phyloP scores from a whole-genome alignment of 768 basidiomycete species.

The Kwoniella sp. region DNA sequence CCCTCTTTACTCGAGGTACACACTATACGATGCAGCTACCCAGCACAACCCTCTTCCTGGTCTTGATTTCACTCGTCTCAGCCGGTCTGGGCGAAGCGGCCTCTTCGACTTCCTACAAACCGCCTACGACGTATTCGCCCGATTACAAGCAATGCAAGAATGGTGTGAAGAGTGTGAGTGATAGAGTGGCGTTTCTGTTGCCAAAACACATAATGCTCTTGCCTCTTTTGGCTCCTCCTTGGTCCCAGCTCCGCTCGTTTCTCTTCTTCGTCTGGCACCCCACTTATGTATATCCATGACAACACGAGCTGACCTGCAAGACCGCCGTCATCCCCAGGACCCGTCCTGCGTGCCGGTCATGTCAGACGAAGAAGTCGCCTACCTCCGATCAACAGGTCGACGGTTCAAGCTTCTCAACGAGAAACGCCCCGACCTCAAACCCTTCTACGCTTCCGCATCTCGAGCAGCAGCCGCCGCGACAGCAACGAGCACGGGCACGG shows the following conservation, averaged over 20 bases:
- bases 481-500: background rate
- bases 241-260: too few relatives aligned
- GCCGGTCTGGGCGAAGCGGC: slow-evolving; percentile 6
- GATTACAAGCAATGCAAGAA: slow-evolving; percentile 23
- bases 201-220: background rate
- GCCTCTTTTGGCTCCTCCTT: background rate
- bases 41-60: slow-evolving; percentile 4
- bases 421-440: slow-evolving; percentile 17
- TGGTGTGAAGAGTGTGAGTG: slow-evolving; percentile 17
- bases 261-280: too few relatives aligned
- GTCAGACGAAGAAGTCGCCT: slow-evolving; percentile 12
- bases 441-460: background rate
- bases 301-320: background rate
- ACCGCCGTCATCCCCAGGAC: slow-evolving; percentile 6
- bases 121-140: slow-evolving; percentile 15
- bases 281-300: too few relatives aligned
- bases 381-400: slow-evolving; percentile 12
- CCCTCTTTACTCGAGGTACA: background rate
- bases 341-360: slow-evolving; percentile 8
- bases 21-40: slow-evolving; percentile 9
- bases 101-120: background rate
- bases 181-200: background rate
- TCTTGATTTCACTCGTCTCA: slow-evolving; percentile 14
- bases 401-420: slow-evolving; percentile 22
- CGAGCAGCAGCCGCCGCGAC: background rate